Percentiles rank a stretch among this genome's conserved stretches.
Conservation (phyloP, 768 basidiomycete genomes). For the Clathrus columnatus region DNA sequence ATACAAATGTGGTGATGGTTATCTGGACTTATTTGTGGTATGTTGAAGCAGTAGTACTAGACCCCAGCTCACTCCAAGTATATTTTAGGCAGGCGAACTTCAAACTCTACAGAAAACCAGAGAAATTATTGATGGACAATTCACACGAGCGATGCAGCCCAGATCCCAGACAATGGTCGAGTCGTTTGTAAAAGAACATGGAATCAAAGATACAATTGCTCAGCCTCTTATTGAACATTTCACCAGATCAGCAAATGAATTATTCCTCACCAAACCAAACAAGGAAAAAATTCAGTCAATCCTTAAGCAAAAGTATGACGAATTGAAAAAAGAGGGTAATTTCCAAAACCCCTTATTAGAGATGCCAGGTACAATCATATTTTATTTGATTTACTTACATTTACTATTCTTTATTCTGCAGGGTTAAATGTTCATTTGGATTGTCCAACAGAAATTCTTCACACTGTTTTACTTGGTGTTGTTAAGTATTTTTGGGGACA, state of each 20-base stretch:
- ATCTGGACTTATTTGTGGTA: constrained; percentile 18
- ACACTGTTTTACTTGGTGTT: constrained; percentile 8
- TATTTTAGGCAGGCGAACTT: background rate
- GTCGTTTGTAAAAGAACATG: background rate
- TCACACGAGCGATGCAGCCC: background rate
- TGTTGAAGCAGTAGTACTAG: background rate
- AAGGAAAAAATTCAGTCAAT: background rate
- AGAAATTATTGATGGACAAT: background rate
- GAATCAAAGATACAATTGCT: constrained; percentile 1
- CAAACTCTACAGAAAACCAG: background rate
- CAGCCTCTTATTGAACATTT: background rate
- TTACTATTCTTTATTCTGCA: background rate
- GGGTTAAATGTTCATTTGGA: background rate
- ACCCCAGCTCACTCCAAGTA: too few species aligned
- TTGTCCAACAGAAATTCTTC: constrained; percentile 7
- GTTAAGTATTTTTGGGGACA: constrained; percentile 14
- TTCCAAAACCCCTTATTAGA: background rate
- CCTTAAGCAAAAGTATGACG: background rate
- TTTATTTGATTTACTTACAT: constrained; percentile 12
- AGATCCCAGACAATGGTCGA: background rate
- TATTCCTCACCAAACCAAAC: background rate
- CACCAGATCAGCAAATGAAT: constrained; percentile 13
- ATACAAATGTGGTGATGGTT: constrained; percentile 21
- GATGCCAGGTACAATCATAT: background rate
- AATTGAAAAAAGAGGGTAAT: background rate